Base-by-base conservation (phyloP, 139 green algal genomes). In the Picochlorum sp. region DNA sequence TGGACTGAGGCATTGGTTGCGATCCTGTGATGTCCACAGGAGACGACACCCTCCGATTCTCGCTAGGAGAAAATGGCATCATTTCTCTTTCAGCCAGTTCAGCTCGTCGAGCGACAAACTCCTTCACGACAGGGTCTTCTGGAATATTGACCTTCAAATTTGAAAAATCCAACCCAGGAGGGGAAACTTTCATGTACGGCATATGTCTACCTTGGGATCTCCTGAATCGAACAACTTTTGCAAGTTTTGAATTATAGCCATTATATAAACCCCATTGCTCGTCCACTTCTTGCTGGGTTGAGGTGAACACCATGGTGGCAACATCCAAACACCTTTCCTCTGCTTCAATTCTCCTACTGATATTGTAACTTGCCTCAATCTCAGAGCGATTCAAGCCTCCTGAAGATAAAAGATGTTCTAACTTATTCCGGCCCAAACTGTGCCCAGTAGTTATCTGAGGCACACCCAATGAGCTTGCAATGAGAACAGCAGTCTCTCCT, bases 241-340 rank as follows among this genome's bases (percentile, higher is more conserved):
- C 65, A 34, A 88, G 71, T 11, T 63, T 54, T 14, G 67, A 51
- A 13, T 51, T 73, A 75, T 83, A 95, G 45, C 90, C 90, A 63
- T 96, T 80, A 69, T 97, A 97, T 59, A 95, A 81, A 20, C 90
- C 90, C 90, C 91, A 97, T 76, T 97, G 91, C 72, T 95, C 80
- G 45, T 88, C 82, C 26, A 97, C 81, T 75, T 95, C 88, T 80
- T 96, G 88, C 72, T 82, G 68, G 2, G 90, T 97, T 56, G 72
- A 87, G 10, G 89, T 96, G 64, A 96, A 90, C 49, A 97, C 91
- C 59, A 90, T 77, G 37, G 83, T 59, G 3, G 91, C 86, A 1
- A 72, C 65, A 68, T 97, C 91, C 58, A 98, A 80, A 14, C 75
- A 82, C 6, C 90, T 81, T 76, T 98, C 92, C 83, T 98, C 92